These are phyloP conservation scores for Spathaspora sp. DNA, from an alignment of 805 yeast species.

Conservation along the genomic window DNA sequence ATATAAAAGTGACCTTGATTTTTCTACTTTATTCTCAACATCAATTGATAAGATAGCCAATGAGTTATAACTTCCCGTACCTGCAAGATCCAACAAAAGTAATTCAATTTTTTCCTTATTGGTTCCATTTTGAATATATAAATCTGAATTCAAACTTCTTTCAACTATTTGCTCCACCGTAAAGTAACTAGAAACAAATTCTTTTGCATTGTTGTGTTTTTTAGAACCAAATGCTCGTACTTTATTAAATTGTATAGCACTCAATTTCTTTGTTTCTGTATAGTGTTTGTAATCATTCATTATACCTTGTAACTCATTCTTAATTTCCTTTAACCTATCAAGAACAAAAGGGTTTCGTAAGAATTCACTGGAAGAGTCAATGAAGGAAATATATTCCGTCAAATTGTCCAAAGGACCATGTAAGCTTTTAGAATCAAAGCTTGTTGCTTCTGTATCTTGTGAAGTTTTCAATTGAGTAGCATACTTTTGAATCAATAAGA, in stretches of 20 bases:
- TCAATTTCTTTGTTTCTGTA: conserved; percentile 17
- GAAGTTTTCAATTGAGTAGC: not conserved
- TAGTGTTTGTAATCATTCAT: conserved; percentile 12
- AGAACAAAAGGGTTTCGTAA: conserved; percentile 39
- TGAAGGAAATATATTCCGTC: conserved; percentile 24
- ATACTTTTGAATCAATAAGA: conserved; percentile 33
- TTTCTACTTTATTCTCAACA: conserved; percentile 1
- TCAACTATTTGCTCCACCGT: conserved; percentile 32
- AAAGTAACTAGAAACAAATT: conserved; percentile 35
- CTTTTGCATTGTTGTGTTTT: not conserved
- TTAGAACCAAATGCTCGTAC: conserved; percentile 24
- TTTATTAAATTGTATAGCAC: conserved; percentile 32
- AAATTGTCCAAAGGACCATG: conserved; percentile 28
- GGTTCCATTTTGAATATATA: conserved; percentile 10
- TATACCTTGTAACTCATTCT: conserved; percentile 12
- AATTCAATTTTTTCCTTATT: conserved; percentile 22
- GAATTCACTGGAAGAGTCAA: conserved; percentile 15
- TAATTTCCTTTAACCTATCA: conserved; percentile 22
- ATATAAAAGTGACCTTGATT: conserved; percentile 29
- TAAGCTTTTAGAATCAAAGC: conserved; percentile 11
- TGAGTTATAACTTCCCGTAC: conserved; percentile 24
- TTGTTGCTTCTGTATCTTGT: conserved; percentile 7
- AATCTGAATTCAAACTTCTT: conserved; percentile 22
- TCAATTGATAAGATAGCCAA: conserved; percentile 31
- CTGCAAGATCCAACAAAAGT: conserved; percentile 29